Evolutionary conservation across 1,284 basidiomycete genomes (phyloP).

Genomic region (Takashimella koratensis): DNA sequence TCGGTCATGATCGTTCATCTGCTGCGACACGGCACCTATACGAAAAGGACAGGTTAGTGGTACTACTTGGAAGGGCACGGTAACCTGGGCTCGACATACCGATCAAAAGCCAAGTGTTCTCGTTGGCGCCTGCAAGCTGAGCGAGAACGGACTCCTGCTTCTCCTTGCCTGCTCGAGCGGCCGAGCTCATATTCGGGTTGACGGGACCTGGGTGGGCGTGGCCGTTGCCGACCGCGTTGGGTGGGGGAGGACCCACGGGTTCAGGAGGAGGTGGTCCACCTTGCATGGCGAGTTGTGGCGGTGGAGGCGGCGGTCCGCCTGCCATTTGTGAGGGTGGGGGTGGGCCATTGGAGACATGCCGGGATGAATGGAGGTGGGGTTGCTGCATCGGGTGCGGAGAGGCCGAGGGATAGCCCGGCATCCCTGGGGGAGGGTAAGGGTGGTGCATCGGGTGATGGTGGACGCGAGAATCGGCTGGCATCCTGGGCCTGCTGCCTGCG

Average conservation of each 20-base stretch:
- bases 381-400: conserved; percentile 16
- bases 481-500: no score
- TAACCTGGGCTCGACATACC: conserved; percentile 57
- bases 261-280: conserved; percentile 19
- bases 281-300: conserved; percentile 15
- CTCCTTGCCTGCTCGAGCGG: conserved; percentile 33
- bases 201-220: conserved; percentile 17
- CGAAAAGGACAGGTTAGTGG: conserved; percentile 20
- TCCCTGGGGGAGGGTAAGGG: conserved; percentile 14
- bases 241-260: conserved; percentile 8
- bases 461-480: conserved; percentile 11
- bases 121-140: conserved; percentile 70
- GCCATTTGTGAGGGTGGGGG: conserved; percentile 20
- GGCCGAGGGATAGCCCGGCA: conserved; percentile 13
- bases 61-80: no score
- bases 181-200: conserved; percentile 14
- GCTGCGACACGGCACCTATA: conserved; percentile 87
- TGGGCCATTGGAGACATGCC: conserved; percentile 29
- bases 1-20: conserved; percentile 84
- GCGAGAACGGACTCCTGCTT: conserved; percentile 30
- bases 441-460: conserved; percentile 19
- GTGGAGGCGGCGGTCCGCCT: conserved; percentile 3
- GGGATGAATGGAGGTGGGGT: conserved; percentile 19
- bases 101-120: conserved; percentile 88
- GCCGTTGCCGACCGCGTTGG: conserved; percentile 23